Base-by-base conservation (phyloP, 306 rosid species). In the Chamaecrista fasciculata region DNA sequence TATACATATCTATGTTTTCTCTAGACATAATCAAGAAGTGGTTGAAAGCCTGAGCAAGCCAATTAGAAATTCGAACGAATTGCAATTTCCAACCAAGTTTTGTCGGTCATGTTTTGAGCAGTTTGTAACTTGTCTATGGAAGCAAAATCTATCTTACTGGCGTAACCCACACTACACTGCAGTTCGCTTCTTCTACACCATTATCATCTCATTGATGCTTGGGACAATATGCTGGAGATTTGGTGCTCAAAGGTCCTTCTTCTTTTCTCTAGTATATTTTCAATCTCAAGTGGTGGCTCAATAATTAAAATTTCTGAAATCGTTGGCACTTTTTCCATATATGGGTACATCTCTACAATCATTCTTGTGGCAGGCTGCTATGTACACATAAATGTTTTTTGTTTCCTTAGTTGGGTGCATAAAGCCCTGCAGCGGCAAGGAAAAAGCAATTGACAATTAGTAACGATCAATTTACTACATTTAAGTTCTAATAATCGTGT, bases 211-310 rank as follows among this genome's bases (percentile, higher is more conserved):
- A 28, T 70, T 90, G 79, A 93, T 93, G 96, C 86, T 93, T 20
- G 98, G 98, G 78, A 81, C 96, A 18, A 93, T 93, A 74, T 93
- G 96, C 78, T 93, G 98, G 98, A 90, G 78, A 90, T 93, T 90
- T 71, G 98, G 98, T 12, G 93, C 89, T 58, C 72, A 79, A 75
- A 90, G 98, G 98, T 92, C 51, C 59, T 43, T 65, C 43, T 58
- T 36, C 4, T 6, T 60, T 57, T 33, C 40, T 34, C 9, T 7
- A 4, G 40, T 34, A 34, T 6, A 34, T 28, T 28, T 28, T 28
- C 33, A 28, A 28, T 28, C 33, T 28, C 33, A 4, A 28, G 33
- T 28, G 33, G 33, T 28, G 33, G 33, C 43, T 37, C 43, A 8
- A 1, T 14, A 37, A 8, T 37, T 3, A 4, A 48, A 58, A 48